These are phyloP conservation scores for Lepiota brunneoincarnata DNA, from an alignment of 768 basidiomycete species.

Conservation along the genomic window DNA sequence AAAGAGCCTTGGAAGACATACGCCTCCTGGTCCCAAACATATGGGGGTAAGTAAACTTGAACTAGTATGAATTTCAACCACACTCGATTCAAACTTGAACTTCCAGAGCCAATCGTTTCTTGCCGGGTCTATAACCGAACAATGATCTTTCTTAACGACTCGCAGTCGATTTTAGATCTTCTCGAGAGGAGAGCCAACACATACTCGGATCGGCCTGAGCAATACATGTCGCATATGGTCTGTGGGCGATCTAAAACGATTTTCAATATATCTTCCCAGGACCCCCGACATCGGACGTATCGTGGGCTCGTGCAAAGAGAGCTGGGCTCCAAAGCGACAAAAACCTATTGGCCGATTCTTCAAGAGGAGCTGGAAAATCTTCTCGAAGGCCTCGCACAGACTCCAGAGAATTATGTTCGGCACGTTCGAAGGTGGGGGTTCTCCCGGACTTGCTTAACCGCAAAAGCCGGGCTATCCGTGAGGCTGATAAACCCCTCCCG, in stretches of 20 bases:
- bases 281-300: constrained; percentile 36
- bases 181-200: constrained; percentile 48
- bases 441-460: background rate
- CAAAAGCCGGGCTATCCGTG: background rate
- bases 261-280: constrained; percentile 40
- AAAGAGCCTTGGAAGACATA: constrained; percentile 21
- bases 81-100: background rate
- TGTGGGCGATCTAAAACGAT: constrained; percentile 38
- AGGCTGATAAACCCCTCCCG: background rate
- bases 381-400: constrained; percentile 27
- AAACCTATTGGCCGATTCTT: constrained; percentile 31
- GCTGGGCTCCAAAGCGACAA: constrained; percentile 32
- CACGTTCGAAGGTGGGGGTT: constrained; percentile 39
- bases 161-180: constrained; percentile 40
- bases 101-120: constrained; percentile 43
- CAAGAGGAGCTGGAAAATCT: constrained; percentile 33
- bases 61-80: background rate
- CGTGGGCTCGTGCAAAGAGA: constrained; percentile 37
- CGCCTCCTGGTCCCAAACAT: constrained; percentile 16
- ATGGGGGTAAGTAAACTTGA: constrained; percentile 8
- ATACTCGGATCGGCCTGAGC: constrained; percentile 54
- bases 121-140: constrained; percentile 42
- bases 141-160: constrained; percentile 48
- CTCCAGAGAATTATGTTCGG: constrained; percentile 28
- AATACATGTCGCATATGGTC: constrained; percentile 40